Evolutionary conservation across 2,329 filamentous ascomycete species (phyloP).

Genomic region (Neoascochyta sp.): DNA sequence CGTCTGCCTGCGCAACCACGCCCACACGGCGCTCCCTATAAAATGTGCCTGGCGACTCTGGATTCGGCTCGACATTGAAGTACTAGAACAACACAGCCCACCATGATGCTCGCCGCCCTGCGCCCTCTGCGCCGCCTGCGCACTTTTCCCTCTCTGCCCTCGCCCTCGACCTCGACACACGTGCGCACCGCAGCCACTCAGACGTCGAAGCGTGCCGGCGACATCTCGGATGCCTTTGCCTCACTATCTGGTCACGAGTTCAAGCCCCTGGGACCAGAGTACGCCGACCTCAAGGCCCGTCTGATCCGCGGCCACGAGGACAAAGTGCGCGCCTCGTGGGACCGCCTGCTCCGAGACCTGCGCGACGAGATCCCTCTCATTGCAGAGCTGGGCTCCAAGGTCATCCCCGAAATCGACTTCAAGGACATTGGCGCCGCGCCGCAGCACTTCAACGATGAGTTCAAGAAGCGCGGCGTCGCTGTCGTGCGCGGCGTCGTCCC

Average conservation of each 20-base stretch:
- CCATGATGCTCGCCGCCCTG: no score
- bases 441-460: conserved; percentile 54
- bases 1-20: no score
- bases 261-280: conserved; percentile 44
- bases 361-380: conserved; percentile 47
- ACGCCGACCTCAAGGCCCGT: conserved; percentile 44
- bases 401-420: conserved; percentile 49
- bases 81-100: no score
- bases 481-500: conserved; percentile 47
- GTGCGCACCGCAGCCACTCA: conserved; percentile 30
- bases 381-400: conserved; percentile 39
- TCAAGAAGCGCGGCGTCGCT: conserved; percentile 55
- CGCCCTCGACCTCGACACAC: no score
- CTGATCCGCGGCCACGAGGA: conserved; percentile 49
- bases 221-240: conserved; percentile 51
- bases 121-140: no score
- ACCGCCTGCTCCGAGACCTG: conserved; percentile 43
- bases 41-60: no score
- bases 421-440: conserved; percentile 48
- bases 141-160: no score
- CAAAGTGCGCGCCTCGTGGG: conserved; percentile 46
- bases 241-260: conserved; percentile 48
- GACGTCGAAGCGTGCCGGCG: conserved; percentile 45
- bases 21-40: no score
- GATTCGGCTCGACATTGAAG: no score